Evolutionary conservation across 495 filamentous ascomycete genomes (phyloP).

Genomic region (Oidiodendron maius): DNA sequence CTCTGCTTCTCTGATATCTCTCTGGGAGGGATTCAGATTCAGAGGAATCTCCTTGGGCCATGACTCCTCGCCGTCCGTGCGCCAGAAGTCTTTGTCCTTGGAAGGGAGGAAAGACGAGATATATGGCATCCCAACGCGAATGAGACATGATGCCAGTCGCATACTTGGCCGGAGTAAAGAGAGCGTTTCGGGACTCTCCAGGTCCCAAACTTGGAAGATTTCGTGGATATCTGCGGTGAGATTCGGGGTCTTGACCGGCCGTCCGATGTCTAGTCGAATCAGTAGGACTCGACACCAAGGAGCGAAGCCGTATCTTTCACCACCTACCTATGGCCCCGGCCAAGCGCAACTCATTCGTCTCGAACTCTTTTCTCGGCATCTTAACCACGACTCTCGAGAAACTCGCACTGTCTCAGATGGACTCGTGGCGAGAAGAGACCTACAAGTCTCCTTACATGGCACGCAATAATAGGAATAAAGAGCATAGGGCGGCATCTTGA

Average conservation of each 20-base stretch:
- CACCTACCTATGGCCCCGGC: constrained; percentile 8
- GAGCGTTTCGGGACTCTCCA: constrained; percentile 2
- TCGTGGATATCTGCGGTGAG: constrained; percentile 2
- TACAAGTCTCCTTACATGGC: too few relatives aligned
- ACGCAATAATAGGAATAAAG: too few relatives aligned
- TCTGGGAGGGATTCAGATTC: neutral
- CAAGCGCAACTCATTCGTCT: constrained; percentile 5
- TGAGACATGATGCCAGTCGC: constrained; percentile 6
- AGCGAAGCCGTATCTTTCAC: neutral
- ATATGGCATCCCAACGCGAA: constrained; percentile 15
- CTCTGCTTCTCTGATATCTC: neutral
- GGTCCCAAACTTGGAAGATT: constrained; percentile 13
- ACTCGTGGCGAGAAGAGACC: too few relatives aligned
- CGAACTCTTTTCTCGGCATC: constrained; percentile 6
- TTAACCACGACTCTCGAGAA: too few relatives aligned
- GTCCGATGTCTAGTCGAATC: neutral
- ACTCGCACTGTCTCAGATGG: too few relatives aligned
- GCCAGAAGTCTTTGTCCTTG: neutral
- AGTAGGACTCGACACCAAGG: neutral
- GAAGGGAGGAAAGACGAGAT: constrained; percentile 15
- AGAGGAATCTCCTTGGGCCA: neutral
- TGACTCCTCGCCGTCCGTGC: neutral
- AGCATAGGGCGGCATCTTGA: too few relatives aligned
- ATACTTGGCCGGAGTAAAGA: constrained; percentile 15
- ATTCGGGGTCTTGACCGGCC: neutral